Evolutionary conservation across 257 asterid species (phyloP), one percentile per base, ranked within the genome.

Genomic region (Solanum arcanum): DNA sequence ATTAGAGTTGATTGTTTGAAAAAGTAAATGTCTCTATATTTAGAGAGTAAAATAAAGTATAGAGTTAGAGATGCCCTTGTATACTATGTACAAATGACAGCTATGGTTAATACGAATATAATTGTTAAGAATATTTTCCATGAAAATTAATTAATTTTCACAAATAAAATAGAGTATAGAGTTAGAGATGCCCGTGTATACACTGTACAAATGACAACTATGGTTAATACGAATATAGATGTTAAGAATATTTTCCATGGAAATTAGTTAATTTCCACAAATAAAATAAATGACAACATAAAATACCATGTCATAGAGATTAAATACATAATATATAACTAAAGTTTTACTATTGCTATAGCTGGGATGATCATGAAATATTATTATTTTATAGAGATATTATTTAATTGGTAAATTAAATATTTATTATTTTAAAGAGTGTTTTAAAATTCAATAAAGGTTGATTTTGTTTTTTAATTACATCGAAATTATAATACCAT

Each of bases 1-100:
- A 33, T 33, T 3, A 0, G 1, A 33, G 0, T 33, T 33, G 1
- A 33, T 33, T 33, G 0, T 3, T 0, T 3, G 1, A 0, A 33
- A 33, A 33, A 3, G 1, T 33, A 33, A 33, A 33, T 33, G 3
- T 33, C 1, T 33, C 4, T 33, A 33, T 33, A 33, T 33, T 33
- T 33, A 3, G 1, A 33, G 4, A 33, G 35, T 33, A 31, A 31
- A 31, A 31, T 29, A 29, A 2, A 29, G 29, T 27, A 27, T 29
- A 29, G 29, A 29, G 29, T 29, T 3, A 31, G 33, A 31, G 0
- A 3, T 2, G 33, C 33, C 33, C 31, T 2, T 31, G 3, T 23
- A 5, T 75, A 9, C 31, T 12, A 4, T 1, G 59, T 76, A 76
- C 23, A 76, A 42, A 76, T 42, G 35, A 7, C 35, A 75, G 12